Evolutionary conservation across 2,329 filamentous ascomycete genomes (phyloP), one percentile per base, ranked within the genome.

Genomic region (Orbilia quercus): DNA sequence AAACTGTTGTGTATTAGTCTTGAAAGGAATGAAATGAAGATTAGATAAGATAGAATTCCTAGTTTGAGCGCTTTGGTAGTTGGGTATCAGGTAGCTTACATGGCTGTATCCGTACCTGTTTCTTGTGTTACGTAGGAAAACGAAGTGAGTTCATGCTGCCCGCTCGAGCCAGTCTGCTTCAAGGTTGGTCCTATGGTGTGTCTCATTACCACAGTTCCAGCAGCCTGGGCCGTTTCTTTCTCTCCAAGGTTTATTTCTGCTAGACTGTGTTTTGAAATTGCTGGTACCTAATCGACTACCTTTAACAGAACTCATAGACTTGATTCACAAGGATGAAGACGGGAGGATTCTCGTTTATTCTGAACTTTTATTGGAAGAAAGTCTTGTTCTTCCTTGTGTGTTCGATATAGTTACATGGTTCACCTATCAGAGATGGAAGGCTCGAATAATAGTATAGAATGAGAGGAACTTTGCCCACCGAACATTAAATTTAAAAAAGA

Each of bases 401-500:
- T 45, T 45, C n/a, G 22, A 16, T 45, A 45, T 45, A 45, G 42
- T n/a, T 45, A 45, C 42, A 20, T 45, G 42, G 16, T 40, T 40
- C 36, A 31, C 28, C 9, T 31, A 31, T 31, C n/a, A 20, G 7
- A 45, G 12, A 20, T 20, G 14, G 20, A 45, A n/a, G 18, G 7
- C 20, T 40, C 9, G 36, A 40, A 45, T 20, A 5, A 12, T 20
- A 45, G 18, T 45, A 9, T 45, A 20, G 12, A 45, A 20, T 5
- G 42, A 9, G n/a, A 38, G 9, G 38, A 23, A 54, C 12, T 22
- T 9, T 54, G 16, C 16, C 50, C 50, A 54, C 31, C 31, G 42
- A 20, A 38, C 16, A 54, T 54, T 54, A 20, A 16, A 54, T 54
- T 38, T 38, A 40, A 54, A 42, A 54, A 31, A n/a, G n/a, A n/a